A percentile compares a stretch with the other conserved stretches of the same genome.
Conservation (phyloP, 164 flowering plant species). For the Umbellularia californica region DNA sequence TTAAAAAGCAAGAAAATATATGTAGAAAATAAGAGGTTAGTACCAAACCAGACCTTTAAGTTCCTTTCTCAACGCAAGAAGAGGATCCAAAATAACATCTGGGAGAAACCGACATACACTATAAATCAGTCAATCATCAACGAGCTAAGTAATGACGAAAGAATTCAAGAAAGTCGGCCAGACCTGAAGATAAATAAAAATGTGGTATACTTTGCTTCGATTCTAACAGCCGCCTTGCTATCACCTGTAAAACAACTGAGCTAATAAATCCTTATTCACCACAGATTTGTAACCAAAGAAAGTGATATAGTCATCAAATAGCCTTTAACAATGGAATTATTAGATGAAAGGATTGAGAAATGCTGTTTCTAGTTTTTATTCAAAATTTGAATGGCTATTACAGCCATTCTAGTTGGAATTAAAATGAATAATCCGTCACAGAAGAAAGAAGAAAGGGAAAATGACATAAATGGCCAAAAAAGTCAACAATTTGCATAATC, state of each 20-base stretch:
- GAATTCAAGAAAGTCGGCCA: not conserved
- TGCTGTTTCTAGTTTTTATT: not conserved
- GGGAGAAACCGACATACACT: slow-evolving; percentile 22
- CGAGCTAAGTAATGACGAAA: slow-evolving; percentile 3
- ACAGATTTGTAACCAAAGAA: not conserved
- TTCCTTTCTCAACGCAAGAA: slow-evolving; percentile 83
- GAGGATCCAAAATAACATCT: slow-evolving; percentile 95
- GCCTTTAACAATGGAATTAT: not conserved
- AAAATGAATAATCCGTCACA: too few species aligned
- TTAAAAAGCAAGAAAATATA: not conserved
- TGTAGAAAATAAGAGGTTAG: not conserved
- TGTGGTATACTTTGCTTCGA: slow-evolving; percentile 91
- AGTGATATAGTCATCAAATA: not conserved
- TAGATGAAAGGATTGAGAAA: not conserved
- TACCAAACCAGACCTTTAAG: slow-evolving; percentile 58
- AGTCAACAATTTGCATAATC: too few species aligned
- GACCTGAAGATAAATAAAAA: slow-evolving; percentile 54
- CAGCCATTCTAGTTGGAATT: too few species aligned
- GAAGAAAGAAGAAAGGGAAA: too few species aligned
- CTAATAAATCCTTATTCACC: not conserved
- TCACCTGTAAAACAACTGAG: slow-evolving; percentile 55
- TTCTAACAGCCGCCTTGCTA: slow-evolving; percentile 83
- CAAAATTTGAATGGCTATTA: too few species aligned
- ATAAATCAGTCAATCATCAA: slow-evolving; percentile 7
- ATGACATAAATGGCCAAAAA: too few species aligned